Evolutionary conservation across 1,284 basidiomycete species (phyloP), one percentile per base, ranked within the genome.

Genomic region (Moesziomyces parantarcticus): DNA sequence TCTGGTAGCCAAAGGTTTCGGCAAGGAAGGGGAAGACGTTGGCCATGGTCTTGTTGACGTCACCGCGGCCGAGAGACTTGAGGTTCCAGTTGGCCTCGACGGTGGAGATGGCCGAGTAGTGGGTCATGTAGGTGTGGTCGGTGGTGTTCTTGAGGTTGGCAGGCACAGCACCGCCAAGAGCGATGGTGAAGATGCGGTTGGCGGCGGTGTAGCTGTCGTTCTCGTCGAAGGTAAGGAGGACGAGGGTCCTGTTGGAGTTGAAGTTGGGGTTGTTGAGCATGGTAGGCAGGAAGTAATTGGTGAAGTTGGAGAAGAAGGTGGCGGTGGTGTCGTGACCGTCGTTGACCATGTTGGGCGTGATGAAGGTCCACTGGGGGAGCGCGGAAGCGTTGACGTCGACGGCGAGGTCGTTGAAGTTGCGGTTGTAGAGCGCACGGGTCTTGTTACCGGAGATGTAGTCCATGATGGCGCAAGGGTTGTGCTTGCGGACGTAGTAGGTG

Each of bases 331-430:
- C 90, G 72, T 90, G 77, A 0, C 85, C 88, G 74, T 89, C 88
- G 80, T 87, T 85, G 29, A 86, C 86, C 52, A 89, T 79, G 82
- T 90, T 90, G n/a, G 90, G 90, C 0, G 90, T 90, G 54, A 91
- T 84, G 77, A 88, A 90, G 29, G 84, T 79, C 88, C 88, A 90
- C 73, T 90, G 89, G 9, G 89, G 87, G 25, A 91, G 79, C 3
- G 85, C 85, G 48, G 87, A 81, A 26, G 87, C 87, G 49, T 86
- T 86, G 41, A 84, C 54, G 55, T 90, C 89, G 11, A 62, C 77
- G 18, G 72, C 77, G 21, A 78, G 67, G 79, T 89, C 86, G 61
- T 89, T 89, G 80, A 90, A 90, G 84, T 90, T 91, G 50, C 89
- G 87, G 57, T 89, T 87, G 52, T 56, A 50, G n/a, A 83, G 66